A percentile compares a stretch with the other conserved stretches of the same genome.
Evolutionary conservation across 371 early-diverging fungal genomes (phyloP).

Genomic region (Umbelopsis sp.): DNA sequence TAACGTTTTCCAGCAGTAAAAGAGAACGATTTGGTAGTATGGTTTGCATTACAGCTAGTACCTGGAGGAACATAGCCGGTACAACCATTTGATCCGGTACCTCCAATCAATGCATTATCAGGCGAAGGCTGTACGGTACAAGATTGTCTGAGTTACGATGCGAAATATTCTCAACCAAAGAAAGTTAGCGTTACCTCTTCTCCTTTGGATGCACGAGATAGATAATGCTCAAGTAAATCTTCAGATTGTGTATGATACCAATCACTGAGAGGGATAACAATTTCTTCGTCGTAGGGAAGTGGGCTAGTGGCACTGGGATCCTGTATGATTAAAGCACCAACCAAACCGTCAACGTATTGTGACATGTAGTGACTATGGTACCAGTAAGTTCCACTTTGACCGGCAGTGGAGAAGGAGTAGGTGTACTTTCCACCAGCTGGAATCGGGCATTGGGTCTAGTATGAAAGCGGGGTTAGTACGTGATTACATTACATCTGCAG

Average conservation of each 20-base stretch:
- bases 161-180: neutral
- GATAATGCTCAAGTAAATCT: conserved; percentile 5
- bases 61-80: conserved; percentile 12
- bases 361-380: conserved; percentile 35
- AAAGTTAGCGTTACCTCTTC: conserved; percentile 6
- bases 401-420: conserved; percentile 32
- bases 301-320: conserved; percentile 36
- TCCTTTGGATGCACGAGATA: conserved; percentile 16
- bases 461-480: no score
- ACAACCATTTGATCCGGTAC: conserved; percentile 23
- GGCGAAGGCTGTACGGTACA: conserved; percentile 29
- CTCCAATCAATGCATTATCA: conserved; percentile 48
- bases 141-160: neutral
- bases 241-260: conserved; percentile 21
- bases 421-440: conserved; percentile 28
- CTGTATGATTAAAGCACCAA: conserved; percentile 37
- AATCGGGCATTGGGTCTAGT: conserved; percentile 38
- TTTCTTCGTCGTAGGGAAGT: conserved; percentile 41
- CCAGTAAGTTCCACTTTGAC: conserved; percentile 37
- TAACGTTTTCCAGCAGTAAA: conserved; percentile 19
- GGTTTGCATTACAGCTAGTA: conserved; percentile 13
- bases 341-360: conserved; percentile 40
- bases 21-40: neutral
- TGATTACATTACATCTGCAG: no score
- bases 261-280: conserved; percentile 38